A percentile compares a stretch with the other conserved stretches of the same genome.
phyloP scores from a whole-genome alignment of 2,329 filamentous ascomycete species.

The Xylariaceae sp. region DNA sequence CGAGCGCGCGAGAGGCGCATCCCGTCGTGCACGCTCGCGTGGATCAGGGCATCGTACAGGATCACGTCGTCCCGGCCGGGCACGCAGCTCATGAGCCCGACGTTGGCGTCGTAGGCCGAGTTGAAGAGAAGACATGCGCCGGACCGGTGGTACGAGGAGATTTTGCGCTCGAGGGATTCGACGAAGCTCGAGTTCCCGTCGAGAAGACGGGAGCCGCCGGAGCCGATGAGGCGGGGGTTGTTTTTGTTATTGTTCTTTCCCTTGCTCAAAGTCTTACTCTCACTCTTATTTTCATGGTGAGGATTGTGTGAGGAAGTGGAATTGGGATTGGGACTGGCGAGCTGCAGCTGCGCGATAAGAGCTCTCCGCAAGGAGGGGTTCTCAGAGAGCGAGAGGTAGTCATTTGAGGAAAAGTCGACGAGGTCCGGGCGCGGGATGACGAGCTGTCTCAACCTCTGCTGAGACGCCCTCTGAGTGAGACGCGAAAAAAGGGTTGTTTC shows the following conservation, averaged over 20 bases:
- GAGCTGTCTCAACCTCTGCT: constrained; percentile 39
- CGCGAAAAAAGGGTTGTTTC: constrained; percentile 20
- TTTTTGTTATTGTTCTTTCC: too few relatives aligned
- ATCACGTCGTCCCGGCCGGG: constrained; percentile 58
- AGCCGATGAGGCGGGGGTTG: constrained; percentile 36
- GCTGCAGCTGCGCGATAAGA: constrained; percentile 5
- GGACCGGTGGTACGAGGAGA: constrained; percentile 44
- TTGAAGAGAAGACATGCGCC: constrained; percentile 46
- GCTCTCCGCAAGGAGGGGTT: constrained; percentile 40
- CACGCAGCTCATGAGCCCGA: constrained; percentile 55
- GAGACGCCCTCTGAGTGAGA: constrained; percentile 22
- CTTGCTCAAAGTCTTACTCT: too few relatives aligned
- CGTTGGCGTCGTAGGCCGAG: constrained; percentile 62
- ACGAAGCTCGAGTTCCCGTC: constrained; percentile 45
- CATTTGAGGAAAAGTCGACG: constrained; percentile 73
- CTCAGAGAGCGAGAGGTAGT: constrained; percentile 69
- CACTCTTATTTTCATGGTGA: too few relatives aligned
- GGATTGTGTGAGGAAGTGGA: constrained; percentile 9
- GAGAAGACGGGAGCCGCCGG: constrained; percentile 48
- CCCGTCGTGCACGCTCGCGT: constrained; percentile 74
- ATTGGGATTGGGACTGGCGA: background rate
- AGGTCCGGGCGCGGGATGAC: constrained; percentile 59
- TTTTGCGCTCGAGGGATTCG: constrained; percentile 40
- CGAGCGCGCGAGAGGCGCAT: constrained; percentile 60
- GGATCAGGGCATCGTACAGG: constrained; percentile 69